phyloP scores from a whole-genome alignment of 2,329 filamentous ascomycete genomes.

The Fusarium goolgardi region DNA sequence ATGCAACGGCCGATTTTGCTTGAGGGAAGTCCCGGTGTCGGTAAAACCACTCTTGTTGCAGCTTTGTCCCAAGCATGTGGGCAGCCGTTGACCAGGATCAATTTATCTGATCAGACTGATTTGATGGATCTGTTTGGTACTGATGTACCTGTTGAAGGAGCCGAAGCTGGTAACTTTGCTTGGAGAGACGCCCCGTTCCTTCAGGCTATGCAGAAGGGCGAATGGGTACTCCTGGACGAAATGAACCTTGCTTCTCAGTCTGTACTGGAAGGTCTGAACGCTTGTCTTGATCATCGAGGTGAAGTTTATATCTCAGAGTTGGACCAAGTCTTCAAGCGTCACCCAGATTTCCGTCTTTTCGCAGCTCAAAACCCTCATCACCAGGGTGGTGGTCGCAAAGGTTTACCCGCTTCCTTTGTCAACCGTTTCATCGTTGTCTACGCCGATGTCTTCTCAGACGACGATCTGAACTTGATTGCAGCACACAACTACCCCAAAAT shows the following conservation, averaged over 20 bases:
- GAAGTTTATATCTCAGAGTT: conserved; percentile 96
- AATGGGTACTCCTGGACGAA: conserved; percentile 97
- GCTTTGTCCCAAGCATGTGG: conserved; percentile 85
- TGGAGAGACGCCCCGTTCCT: conserved; percentile 97
- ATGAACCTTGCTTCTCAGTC: conserved; percentile 99
- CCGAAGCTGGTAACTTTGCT: conserved; percentile 87
- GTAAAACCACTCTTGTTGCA: conserved; percentile 93
- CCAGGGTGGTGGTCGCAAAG: conserved; percentile 95
- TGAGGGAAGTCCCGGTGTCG: conserved; percentile 97
- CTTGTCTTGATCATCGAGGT: conserved; percentile 94
- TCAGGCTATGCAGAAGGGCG: conserved; percentile 94
- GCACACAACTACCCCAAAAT: conserved; percentile 78
- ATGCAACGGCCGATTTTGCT: conserved; percentile 91
- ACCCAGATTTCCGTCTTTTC: conserved; percentile 92
- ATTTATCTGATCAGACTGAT: conserved; percentile 97
- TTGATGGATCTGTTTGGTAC: conserved; percentile 97
- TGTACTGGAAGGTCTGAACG: conserved; percentile 94
- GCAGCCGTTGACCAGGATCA: conserved; percentile 89
- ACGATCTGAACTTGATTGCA: conserved; percentile 87
- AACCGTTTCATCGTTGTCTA: conserved; percentile 99
- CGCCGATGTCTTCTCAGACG: conserved; percentile 85
- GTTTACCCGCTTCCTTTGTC: conserved; percentile 93
- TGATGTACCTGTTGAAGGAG: conserved; percentile 95
- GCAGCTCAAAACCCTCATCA: conserved; percentile 98
- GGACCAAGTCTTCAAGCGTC: conserved; percentile 91